Evolutionary conservation across 2,329 filamentous ascomycete genomes (phyloP).

Genomic region (Lasiodiplodia gonubiensis): DNA sequence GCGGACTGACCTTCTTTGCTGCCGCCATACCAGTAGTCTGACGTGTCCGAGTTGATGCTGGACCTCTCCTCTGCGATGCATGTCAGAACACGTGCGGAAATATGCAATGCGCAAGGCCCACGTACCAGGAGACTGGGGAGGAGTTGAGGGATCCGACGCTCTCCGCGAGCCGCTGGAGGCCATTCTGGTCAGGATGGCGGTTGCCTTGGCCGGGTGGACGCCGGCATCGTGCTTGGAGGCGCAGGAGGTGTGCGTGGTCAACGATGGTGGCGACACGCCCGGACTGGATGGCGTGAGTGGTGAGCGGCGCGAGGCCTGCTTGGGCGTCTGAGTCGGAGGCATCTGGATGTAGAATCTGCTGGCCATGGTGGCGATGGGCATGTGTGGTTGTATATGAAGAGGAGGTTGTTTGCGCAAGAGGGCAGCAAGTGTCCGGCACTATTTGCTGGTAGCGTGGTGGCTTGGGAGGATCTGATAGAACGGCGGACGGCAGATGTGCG

Average conservation of each 20-base stretch:
- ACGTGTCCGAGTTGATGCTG: constrained; percentile 44
- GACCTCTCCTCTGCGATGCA: constrained; percentile 37
- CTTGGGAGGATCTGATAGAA: constrained; percentile 26
- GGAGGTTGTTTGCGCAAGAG: constrained; percentile 15
- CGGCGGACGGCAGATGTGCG: constrained; percentile 21
- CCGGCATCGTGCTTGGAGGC: constrained; percentile 49
- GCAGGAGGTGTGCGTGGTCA: constrained; percentile 49
- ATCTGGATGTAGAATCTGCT: constrained; percentile 47
- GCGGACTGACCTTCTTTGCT: constrained; percentile 44
- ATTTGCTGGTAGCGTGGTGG: constrained; percentile 10
- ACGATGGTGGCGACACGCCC: constrained; percentile 50
- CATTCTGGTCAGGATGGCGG: constrained; percentile 51
- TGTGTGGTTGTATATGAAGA: background rate
- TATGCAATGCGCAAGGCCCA: background rate
- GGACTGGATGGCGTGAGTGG: constrained; percentile 52
- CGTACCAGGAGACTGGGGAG: constrained; percentile 28
- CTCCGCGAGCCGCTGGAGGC: constrained; percentile 49
- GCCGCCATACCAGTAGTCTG: constrained; percentile 45
- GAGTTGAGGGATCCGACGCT: constrained; percentile 30
- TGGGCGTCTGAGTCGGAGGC: constrained; percentile 42
- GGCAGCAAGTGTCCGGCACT: constrained; percentile 25
- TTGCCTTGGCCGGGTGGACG: constrained; percentile 48
- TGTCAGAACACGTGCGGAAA: constrained; percentile 13
- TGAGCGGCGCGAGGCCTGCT: constrained; percentile 46
- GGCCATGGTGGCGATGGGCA: constrained; percentile 37